Evolutionary conservation across 179 eudicot species (phyloP).

Genomic region (Beta corolliflora): DNA sequence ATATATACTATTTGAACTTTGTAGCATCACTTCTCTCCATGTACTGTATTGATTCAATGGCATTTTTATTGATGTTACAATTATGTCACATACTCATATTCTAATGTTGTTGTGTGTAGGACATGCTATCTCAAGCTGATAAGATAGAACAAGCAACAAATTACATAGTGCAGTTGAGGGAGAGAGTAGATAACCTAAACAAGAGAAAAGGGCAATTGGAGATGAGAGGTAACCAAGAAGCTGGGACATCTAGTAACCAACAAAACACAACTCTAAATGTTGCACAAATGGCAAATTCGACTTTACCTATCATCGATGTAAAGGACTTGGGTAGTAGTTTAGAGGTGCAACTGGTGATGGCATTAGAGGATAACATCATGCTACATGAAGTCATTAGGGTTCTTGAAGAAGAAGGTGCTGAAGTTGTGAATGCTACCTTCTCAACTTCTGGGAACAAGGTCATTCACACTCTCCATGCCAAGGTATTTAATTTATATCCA

Average conservation of each 20-base stretch:
- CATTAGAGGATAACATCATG: slow-evolving; percentile 14
- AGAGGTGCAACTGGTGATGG: slow-evolving; percentile 33
- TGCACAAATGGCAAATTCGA: neutral
- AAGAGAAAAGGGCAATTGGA: slow-evolving; percentile 17
- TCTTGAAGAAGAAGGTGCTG: slow-evolving; percentile 54
- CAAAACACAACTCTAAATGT: neutral
- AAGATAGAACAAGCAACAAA: slow-evolving; percentile 42
- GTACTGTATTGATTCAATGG: no score
- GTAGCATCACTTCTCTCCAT: no score
- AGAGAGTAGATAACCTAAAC: slow-evolving; percentile 35
- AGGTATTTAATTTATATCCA: slow-evolving; percentile 26
- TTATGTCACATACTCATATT: no score
- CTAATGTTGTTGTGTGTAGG: slow-evolving; percentile 20
- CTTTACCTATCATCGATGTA: slow-evolving; percentile 32
- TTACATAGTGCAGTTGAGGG: slow-evolving; percentile 38
- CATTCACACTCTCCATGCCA: slow-evolving; percentile 40
- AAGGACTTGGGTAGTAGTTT: slow-evolving; percentile 33
- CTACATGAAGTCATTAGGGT: slow-evolving; percentile 30
- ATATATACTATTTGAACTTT: no score
- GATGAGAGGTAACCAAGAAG: neutral
- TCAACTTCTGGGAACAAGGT: slow-evolving; percentile 24
- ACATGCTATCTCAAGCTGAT: slow-evolving; percentile 37
- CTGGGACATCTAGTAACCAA: neutral
- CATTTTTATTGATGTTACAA: neutral
- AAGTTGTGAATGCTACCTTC: slow-evolving; percentile 33